A percentile compares a stretch with the other conserved stretches of the same genome.
Evolutionary conservation across 345 rosid species (phyloP).

Genomic region (Corymbia maculata): DNA sequence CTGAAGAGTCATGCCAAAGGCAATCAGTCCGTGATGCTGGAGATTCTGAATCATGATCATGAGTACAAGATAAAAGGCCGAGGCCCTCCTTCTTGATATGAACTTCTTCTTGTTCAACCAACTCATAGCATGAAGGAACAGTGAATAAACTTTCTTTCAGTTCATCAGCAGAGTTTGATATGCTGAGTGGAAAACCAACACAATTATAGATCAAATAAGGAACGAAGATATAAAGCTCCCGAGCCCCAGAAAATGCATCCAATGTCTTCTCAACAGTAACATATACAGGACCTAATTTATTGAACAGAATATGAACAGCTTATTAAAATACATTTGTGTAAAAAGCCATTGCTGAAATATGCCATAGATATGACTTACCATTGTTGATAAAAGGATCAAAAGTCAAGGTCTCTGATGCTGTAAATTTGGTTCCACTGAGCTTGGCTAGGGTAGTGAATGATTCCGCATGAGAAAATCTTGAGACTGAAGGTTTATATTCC

Average conservation of each 20-base stretch:
- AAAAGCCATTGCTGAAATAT: neutral
- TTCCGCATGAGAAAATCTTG: constrained; percentile 78
- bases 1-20: constrained; percentile 22
- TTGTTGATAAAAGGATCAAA: constrained; percentile 35
- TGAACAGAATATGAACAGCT: neutral
- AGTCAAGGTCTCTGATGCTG: constrained; percentile 50
- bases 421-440: constrained; percentile 61
- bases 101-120: constrained; percentile 36
- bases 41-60: constrained; percentile 21
- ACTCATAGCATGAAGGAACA: constrained; percentile 70
- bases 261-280: constrained; percentile 64
- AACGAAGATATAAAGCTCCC: constrained; percentile 67
- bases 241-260: constrained; percentile 85
- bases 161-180: constrained; percentile 49
- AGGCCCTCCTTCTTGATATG: constrained; percentile 55
- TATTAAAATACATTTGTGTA: neutral
- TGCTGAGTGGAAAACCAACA: constrained; percentile 59
- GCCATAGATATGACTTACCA: constrained; percentile 25
- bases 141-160: constrained; percentile 33
- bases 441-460: constrained; percentile 55
- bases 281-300: constrained; percentile 49
- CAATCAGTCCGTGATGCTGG: constrained; percentile 16
- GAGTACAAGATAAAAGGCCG: constrained; percentile 44
- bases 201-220: constrained; percentile 81
- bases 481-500: constrained; percentile 43